Conservation (phyloP, 2,329 filamentous ascomycete genomes). For the Aspergillus melleus region DNA sequence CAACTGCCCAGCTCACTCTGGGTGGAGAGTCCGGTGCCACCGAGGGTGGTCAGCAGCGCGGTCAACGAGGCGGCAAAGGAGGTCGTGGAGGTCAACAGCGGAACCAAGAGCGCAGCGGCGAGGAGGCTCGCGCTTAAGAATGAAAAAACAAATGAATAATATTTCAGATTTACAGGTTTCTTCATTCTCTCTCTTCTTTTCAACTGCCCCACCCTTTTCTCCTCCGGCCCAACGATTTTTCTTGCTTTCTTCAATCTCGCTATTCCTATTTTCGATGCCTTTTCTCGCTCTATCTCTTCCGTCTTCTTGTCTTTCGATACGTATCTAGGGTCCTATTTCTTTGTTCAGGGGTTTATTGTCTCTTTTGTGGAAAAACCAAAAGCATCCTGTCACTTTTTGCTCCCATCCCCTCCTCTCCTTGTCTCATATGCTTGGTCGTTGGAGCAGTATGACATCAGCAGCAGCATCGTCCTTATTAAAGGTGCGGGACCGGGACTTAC, state of each 20-base stretch:
- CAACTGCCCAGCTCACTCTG: conserved; percentile 69
- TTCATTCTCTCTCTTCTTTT: conserved; percentile 24
- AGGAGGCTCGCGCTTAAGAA: conserved; percentile 41
- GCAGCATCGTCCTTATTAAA: conserved; percentile 2
- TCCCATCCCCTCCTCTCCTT: conserved; percentile 13
- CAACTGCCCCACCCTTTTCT: conserved; percentile 13
- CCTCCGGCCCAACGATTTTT: conserved; percentile 11
- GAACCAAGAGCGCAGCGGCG: conserved; percentile 37
- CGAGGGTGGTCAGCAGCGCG: conserved; percentile 37
- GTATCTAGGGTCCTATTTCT: conserved; percentile 14
- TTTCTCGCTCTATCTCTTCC: conserved; percentile 7
- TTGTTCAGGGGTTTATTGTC: conserved; percentile 8
- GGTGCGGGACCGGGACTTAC: background rate
- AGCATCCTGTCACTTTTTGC: conserved; percentile 8
- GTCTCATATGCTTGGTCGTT: conserved; percentile 4
- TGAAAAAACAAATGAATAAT: conserved; percentile 14
- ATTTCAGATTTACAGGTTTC: conserved; percentile 23
- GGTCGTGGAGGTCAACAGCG: conserved; percentile 40
- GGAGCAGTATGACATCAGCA: background rate
- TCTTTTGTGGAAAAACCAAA: conserved; percentile 20
- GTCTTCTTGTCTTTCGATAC: conserved; percentile 15
- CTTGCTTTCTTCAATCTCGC: background rate
- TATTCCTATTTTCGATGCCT: conserved; percentile 10
- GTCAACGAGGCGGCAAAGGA: conserved; percentile 46
- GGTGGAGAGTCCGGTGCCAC: conserved; percentile 46